Evolutionary conservation across 2,329 filamentous ascomycete genomes (phyloP).

Genomic region (Orbilia javanica): DNA sequence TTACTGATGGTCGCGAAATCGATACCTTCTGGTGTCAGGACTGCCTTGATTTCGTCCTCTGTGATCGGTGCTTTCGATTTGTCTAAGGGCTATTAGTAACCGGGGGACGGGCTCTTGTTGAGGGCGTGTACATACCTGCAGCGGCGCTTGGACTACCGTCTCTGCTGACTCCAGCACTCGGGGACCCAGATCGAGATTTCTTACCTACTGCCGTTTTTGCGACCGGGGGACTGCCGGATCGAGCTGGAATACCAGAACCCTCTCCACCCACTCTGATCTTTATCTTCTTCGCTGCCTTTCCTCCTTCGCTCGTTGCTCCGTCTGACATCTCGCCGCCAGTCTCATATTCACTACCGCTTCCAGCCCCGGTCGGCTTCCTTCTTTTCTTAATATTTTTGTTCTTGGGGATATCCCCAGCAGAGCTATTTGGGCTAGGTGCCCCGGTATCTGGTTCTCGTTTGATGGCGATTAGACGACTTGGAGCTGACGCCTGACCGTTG

Average conservation of each 20-base stretch:
- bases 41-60: slow-evolving; percentile 61
- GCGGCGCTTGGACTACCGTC: slow-evolving; percentile 45
- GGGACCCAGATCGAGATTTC: slow-evolving; percentile 58
- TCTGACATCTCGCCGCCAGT: slow-evolving; percentile 61
- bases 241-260: slow-evolving; percentile 47
- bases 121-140: slow-evolving; percentile 28
- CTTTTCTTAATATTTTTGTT: slow-evolving; percentile 60
- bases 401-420: slow-evolving; percentile 26
- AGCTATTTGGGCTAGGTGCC: slow-evolving; percentile 31
- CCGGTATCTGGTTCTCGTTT: slow-evolving; percentile 60
- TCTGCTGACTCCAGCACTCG: slow-evolving; percentile 39
- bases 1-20: slow-evolving; percentile 60
- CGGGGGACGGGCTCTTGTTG: not conserved
- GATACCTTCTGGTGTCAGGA: slow-evolving; percentile 62
- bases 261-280: slow-evolving; percentile 59
- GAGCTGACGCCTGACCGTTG: slow-evolving; percentile 52
- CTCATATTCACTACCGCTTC: slow-evolving; percentile 59
- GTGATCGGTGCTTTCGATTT: slow-evolving; percentile 62
- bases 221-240: slow-evolving; percentile 35
- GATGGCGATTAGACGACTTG: slow-evolving; percentile 59
- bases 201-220: slow-evolving; percentile 39
- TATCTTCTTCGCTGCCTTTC: slow-evolving; percentile 61
- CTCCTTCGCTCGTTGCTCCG: slow-evolving; percentile 57
- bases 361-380: slow-evolving; percentile 58
- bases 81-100: slow-evolving; percentile 14